Evolutionary conservation across 106 monocot genomes (phyloP).

Genomic region (Gastrodia elata): DNA sequence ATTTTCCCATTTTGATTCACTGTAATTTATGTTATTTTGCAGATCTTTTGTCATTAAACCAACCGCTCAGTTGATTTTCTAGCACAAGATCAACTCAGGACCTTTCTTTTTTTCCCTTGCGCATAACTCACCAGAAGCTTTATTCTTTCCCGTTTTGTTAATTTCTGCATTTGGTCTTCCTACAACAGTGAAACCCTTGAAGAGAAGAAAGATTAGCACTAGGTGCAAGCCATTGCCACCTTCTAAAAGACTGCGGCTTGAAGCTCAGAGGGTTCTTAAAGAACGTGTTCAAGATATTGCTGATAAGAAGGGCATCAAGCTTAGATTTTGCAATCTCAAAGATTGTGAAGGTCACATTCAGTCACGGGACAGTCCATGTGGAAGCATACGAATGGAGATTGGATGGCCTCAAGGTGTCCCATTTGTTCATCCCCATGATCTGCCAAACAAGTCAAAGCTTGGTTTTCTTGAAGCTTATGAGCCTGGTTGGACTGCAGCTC

Average conservation of each 20-base stretch:
- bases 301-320: constrained; percentile 85
- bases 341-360: constrained; percentile 78
- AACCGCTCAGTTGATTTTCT: not conserved
- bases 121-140: not conserved
- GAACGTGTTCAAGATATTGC: constrained; percentile 88
- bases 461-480: constrained; percentile 94
- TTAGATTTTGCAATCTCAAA: constrained; percentile 78
- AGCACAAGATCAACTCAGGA: not conserved
- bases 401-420: constrained; percentile 93
- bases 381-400: constrained; percentile 59
- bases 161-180: not conserved
- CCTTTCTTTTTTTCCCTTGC: not conserved
- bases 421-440: constrained; percentile 97
- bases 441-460: constrained; percentile 87
- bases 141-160: not conserved
- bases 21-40: not conserved
- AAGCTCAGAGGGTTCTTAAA: constrained; percentile 86
- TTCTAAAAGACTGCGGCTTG: constrained; percentile 83
- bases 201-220: constrained; percentile 51
- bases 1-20: not conserved
- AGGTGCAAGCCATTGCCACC: constrained; percentile 73
- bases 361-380: constrained; percentile 56
- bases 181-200: constrained; percentile 49
- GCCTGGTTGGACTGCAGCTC: constrained; percentile 85
- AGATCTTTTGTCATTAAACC: not conserved